A percentile compares a stretch with the other conserved stretches of the same genome.
These are phyloP conservation scores for Fennellomyces sp. DNA, from an alignment of 371 early-diverging fungal genomes.

Conservation along the genomic window DNA sequence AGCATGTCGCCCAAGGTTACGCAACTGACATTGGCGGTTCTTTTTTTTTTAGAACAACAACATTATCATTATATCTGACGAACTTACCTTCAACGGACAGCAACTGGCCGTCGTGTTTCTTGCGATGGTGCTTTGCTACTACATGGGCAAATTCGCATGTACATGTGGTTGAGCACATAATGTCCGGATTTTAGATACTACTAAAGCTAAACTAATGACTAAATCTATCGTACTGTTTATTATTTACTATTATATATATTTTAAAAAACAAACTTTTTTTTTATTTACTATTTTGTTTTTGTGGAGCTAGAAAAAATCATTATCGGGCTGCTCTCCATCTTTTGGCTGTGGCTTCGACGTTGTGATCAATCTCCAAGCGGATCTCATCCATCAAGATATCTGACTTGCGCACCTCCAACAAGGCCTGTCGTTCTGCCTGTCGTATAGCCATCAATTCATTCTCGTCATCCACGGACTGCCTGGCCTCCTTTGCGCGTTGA, in stretches of 20 bases:
- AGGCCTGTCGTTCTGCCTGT: not conserved
- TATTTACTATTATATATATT: not conserved
- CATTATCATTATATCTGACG: constrained; percentile 48
- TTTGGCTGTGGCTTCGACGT: not conserved
- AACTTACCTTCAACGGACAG: constrained; percentile 52
- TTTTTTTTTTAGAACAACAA: constrained; percentile 34
- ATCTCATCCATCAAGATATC: constrained; percentile 2
- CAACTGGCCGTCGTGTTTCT: constrained; percentile 51
- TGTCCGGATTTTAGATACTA: no score
- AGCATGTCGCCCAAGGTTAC: no score
- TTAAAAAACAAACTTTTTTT: not conserved
- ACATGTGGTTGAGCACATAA: constrained; percentile 13
- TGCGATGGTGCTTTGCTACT: constrained; percentile 53
- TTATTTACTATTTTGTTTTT: not conserved
- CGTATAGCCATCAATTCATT: not conserved
- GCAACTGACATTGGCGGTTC: not conserved
- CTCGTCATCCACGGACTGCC: not conserved
- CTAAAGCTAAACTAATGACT: not conserved
- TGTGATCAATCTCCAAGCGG: not conserved
- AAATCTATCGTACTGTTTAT: not conserved
- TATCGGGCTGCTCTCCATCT: constrained; percentile 1
- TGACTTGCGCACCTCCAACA: not conserved
- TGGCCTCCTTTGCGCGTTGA: not conserved
- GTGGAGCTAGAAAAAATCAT: not conserved
- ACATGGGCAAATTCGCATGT: constrained; percentile 53